These are phyloP conservation scores for Solanum pimpinellifolium DNA, from an alignment of 257 asterid species.

Conservation along the genomic window DNA sequence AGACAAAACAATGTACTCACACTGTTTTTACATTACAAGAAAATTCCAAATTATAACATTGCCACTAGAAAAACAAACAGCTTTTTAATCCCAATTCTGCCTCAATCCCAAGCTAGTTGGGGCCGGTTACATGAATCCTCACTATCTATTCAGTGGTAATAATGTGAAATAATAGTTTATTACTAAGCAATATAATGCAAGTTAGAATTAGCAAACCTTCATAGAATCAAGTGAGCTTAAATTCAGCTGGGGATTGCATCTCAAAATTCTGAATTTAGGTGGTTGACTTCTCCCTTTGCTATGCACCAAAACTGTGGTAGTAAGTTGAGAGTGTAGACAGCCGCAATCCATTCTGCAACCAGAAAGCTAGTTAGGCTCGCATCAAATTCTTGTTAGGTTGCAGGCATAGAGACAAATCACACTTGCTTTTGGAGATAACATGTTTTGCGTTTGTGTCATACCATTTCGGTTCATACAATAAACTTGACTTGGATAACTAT, in stretches of 20 bases:
- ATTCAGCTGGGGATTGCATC: slow-evolving; percentile 12
- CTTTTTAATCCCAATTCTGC: neutral
- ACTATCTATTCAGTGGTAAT: neutral
- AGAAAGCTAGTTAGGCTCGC: neutral
- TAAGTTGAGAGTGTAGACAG: slow-evolving; percentile 27
- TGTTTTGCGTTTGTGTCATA: neutral
- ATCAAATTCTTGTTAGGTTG: neutral
- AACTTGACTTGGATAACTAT: neutral
- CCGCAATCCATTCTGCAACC: slow-evolving; percentile 49
- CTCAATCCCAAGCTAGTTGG: neutral
- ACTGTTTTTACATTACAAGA: neutral
- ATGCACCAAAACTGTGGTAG: slow-evolving; percentile 13
- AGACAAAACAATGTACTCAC: neutral
- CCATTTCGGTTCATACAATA: neutral
- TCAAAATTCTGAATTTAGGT: slow-evolving; percentile 22
- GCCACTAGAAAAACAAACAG: neutral
- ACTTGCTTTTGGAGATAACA: neutral
- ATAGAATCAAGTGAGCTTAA: slow-evolving; percentile 54
- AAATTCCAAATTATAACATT: neutral
- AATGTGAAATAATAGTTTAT: neutral
- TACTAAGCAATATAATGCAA: neutral
- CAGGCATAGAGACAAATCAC: neutral
- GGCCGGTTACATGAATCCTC: neutral
- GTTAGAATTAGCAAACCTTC: slow-evolving; percentile 24
- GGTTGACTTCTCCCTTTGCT: slow-evolving; percentile 13